Percentiles rank a stretch among this genome's conserved stretches.
phyloP scores from a whole-genome alignment of 2,329 filamentous ascomycete genomes.

The Aspergillus fumigatus region DNA sequence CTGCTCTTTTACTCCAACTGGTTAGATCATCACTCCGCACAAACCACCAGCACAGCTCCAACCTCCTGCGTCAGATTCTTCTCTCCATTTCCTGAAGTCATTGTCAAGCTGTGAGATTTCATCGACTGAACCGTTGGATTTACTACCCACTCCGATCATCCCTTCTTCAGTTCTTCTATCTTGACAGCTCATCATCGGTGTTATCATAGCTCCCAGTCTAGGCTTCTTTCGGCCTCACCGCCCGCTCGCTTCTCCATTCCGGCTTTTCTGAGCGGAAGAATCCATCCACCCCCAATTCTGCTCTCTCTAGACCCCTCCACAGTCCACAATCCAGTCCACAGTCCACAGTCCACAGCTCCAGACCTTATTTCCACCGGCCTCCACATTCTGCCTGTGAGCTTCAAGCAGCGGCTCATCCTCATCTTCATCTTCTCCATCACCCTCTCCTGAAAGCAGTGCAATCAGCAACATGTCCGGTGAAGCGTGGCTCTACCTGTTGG shows the following conservation, averaged over 20 bases:
- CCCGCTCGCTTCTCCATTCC: background rate
- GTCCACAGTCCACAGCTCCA: background rate
- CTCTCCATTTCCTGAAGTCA: background rate
- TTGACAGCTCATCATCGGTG: background rate
- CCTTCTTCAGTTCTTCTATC: background rate
- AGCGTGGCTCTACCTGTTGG: slow-evolving; percentile 96
- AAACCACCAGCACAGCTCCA: background rate
- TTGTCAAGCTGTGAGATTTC: background rate
- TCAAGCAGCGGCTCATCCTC: background rate
- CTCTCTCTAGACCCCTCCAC: background rate
- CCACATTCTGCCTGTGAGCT: background rate
- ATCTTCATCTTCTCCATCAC: slow-evolving; percentile 4
- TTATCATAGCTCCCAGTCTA: background rate
- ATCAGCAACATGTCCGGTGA: slow-evolving; percentile 78
- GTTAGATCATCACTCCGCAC: background rate
- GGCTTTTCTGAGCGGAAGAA: background rate
- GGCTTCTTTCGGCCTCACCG: background rate
- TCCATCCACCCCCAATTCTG: background rate
- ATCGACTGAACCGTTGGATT: background rate
- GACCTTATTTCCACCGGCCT: background rate
- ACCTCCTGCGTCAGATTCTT: background rate
- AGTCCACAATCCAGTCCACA: background rate
- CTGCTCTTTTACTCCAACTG: background rate
- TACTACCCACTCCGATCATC: background rate
- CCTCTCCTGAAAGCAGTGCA: background rate